Evolutionary conservation across 2,329 filamentous ascomycete species (phyloP).

Genomic region (Fusarium sp.): DNA sequence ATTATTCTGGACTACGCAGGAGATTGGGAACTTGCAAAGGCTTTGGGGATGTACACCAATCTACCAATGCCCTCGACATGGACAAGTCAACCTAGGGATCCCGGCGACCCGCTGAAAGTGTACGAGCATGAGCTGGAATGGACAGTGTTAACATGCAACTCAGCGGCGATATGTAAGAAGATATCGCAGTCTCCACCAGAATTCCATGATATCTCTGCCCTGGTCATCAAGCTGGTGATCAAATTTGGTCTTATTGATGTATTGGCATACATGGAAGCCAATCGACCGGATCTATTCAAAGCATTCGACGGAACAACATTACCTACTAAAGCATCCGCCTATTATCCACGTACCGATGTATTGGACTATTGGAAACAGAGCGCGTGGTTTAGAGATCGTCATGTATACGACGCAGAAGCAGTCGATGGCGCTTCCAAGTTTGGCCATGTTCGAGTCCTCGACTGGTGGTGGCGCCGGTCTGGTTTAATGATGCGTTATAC

Average conservation of each 20-base stretch:
- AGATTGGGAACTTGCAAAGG: conserved; percentile 91
- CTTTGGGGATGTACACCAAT: conserved; percentile 83
- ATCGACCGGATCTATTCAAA: conserved; percentile 81
- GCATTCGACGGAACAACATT: conserved; percentile 87
- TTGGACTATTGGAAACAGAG: conserved; percentile 93
- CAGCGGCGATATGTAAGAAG: conserved; percentile 78
- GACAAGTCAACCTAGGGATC: conserved; percentile 68
- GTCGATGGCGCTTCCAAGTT: conserved; percentile 89
- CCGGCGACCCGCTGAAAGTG: conserved; percentile 74
- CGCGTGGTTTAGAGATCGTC: conserved; percentile 83
- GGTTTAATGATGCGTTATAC: conserved; percentile 86
- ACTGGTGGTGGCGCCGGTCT: conserved; percentile 89
- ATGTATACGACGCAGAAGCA: conserved; percentile 82
- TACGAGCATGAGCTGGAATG: conserved; percentile 87
- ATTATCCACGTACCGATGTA: conserved; percentile 86
- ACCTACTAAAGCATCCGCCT: conserved; percentile 87
- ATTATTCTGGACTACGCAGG: conserved; percentile 85
- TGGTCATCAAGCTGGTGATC: conserved; percentile 90
- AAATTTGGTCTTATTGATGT: conserved; percentile 88
- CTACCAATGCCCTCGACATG: conserved; percentile 79
- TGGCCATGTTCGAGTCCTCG: conserved; percentile 85
- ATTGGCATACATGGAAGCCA: conserved; percentile 74
- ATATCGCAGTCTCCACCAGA: conserved; percentile 78
- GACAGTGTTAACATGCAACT: conserved; percentile 80
- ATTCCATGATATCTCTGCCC: conserved; percentile 78